Percentiles rank a stretch among this genome's conserved stretches.
Evolutionary conservation across 2,329 filamentous ascomycete genomes (phyloP).

Genomic region (Colletotrichum sp.): DNA sequence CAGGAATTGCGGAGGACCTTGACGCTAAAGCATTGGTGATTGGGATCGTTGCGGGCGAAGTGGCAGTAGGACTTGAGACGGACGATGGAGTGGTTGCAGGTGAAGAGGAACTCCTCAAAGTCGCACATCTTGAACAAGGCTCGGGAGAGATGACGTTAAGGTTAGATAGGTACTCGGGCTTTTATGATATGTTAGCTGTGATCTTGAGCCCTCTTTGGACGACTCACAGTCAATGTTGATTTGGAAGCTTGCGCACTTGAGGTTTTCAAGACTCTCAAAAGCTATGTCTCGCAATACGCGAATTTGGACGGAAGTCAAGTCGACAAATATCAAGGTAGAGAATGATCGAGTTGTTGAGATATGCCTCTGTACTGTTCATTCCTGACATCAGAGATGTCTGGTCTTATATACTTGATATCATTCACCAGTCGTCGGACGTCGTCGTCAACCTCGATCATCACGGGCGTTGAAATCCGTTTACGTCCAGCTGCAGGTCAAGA

Average conservation of each 20-base stretch:
- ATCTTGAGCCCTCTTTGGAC: background rate
- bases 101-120: constrained; percentile 72
- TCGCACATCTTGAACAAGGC: constrained; percentile 63
- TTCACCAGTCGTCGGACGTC: background rate
- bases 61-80: constrained; percentile 75
- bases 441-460: background rate
- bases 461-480: background rate
- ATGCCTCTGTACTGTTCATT: background rate
- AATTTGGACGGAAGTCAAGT: background rate
- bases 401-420: background rate
- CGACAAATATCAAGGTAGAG: background rate
- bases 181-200: background rate
- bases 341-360: background rate
- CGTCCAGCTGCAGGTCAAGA: background rate
- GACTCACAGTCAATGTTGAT: background rate
- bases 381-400: background rate
- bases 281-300: background rate
- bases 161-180: background rate
- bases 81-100: constrained; percentile 64
- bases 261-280: background rate
- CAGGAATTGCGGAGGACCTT: constrained; percentile 68
- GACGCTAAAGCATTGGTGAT: constrained; percentile 72
- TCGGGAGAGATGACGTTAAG: background rate
- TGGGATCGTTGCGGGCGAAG: constrained; percentile 73
- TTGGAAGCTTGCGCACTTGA: background rate